Conservation (phyloP, 2,329 filamentous ascomycete species). For the Colletotrichum euphorbiae region DNA sequence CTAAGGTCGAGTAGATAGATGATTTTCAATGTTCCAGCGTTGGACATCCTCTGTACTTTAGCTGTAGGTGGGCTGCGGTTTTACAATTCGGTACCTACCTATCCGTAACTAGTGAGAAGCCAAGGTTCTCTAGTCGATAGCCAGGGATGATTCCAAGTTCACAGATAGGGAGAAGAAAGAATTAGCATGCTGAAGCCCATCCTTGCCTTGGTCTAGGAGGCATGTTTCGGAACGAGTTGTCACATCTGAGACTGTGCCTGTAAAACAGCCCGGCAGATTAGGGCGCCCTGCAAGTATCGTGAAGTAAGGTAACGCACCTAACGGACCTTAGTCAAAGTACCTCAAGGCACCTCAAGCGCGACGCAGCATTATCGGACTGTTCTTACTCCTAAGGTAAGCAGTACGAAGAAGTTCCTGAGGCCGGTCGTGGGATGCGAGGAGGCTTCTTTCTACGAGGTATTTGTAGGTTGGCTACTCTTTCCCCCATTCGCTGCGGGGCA, state of each 20-base stretch:
- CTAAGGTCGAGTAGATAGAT: not conserved
- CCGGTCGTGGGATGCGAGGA: not conserved
- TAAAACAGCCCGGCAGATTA: not conserved
- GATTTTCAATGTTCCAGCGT: not conserved
- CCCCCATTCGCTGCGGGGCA: constrained; percentile 25
- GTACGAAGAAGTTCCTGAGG: no score
- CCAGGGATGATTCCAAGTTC: not conserved
- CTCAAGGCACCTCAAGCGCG: no score
- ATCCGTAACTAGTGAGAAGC: no score
- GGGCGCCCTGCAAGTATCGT: no score
- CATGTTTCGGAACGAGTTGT: not conserved
- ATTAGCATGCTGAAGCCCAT: not conserved
- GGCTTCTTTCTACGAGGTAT: not conserved
- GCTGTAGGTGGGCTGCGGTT: not conserved
- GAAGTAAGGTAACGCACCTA: no score
- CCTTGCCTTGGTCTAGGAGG: not conserved
- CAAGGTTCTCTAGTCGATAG: not conserved
- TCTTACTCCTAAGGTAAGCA: no score
- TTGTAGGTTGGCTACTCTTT: not conserved
- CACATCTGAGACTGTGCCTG: not conserved
- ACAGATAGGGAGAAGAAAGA: not conserved
- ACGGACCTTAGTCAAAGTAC: no score
- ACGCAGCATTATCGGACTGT: no score
- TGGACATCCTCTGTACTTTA: not conserved
- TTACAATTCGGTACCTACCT: no score